Evolutionary conservation across 164 flowering plant species (phyloP), one percentile per base, ranked within the genome.

Genomic region (Pachysandra terminalis): DNA sequence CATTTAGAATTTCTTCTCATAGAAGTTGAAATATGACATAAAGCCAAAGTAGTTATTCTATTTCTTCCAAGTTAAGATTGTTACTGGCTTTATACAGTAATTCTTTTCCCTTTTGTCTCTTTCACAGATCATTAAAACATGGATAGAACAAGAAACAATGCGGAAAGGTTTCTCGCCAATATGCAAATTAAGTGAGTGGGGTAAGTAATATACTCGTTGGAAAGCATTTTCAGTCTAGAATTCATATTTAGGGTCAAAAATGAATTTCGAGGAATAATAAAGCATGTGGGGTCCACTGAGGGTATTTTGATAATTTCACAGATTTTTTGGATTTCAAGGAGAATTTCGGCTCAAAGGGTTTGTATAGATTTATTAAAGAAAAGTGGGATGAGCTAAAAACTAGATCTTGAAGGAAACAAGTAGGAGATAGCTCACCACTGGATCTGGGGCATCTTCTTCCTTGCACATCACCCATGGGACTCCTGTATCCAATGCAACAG

Each of bases 391-490:
- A 9, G 55, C 1, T 22, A 17, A 32, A 23, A 32, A 23, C 17
- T 27, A 21, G 35, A 51, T 27, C n/a, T 55, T n/a, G 26, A 22
- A 37, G 16, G 24, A 9, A 45, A 59, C 59, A 15, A 59, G 27
- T 0, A 28, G 9, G 45, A 63, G 26, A 62, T 32, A 16, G 45
- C 86, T 66, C 58, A 88, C 94, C 74, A 89, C 73, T 13, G 94
- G 94, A 70, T 86, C 94, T 21, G 94, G 94, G 70, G 94, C 88
- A 74, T 84, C 86, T 68, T 85, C 88, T 75, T 89, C 81, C 74
- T 86, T 89, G 84, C 94, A 86, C 94, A 89, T 89, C 77, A 85
- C 79, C 94, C 91, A 89, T 19, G 91, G 94, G 65, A 89, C 94
- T 53, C 88, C 88, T 27, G 90, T 86, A 51, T 74, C 77, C 61